Conservation (phyloP, 192 early-diverging fungal genomes). For the Gonapodya sp. region DNA sequence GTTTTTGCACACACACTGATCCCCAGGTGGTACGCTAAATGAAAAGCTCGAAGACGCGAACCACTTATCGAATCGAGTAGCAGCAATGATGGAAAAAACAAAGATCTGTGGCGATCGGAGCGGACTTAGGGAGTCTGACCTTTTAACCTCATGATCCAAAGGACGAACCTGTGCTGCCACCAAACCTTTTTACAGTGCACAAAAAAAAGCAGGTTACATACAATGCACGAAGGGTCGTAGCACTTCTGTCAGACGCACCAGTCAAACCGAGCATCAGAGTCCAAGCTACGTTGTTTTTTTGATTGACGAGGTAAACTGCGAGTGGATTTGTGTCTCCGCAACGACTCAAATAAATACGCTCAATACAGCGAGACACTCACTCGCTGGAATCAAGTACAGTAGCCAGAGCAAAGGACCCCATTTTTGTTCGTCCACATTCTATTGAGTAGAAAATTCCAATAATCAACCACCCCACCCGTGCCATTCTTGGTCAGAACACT, state of each 20-base stretch:
- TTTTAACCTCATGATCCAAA: too few species aligned
- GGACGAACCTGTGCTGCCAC: too few species aligned
- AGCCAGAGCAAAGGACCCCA: background rate
- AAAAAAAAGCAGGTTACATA: too few species aligned
- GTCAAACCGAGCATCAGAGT: background rate
- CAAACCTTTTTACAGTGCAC: too few species aligned
- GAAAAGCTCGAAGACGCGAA: background rate
- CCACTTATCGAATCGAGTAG: background rate
- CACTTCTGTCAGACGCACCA: too few species aligned
- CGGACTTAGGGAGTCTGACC: too few species aligned
- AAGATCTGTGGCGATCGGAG: background rate
- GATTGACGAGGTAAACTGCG: background rate
- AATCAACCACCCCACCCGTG: too few species aligned
- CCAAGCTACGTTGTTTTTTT: background rate
- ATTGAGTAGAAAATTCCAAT: too few species aligned
- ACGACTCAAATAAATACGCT: too few species aligned
- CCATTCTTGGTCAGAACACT: background rate
- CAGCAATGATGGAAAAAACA: background rate
- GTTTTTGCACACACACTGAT: background rate
- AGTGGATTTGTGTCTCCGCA: too few species aligned
- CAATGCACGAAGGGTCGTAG: too few species aligned
- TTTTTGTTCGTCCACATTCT: background rate
- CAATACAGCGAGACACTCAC: background rate
- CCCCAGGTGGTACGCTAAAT: background rate
- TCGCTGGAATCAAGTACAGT: background rate